These are phyloP conservation scores for Castanea crenata DNA, from an alignment of 306 rosid genomes.

Conservation along the genomic window DNA sequence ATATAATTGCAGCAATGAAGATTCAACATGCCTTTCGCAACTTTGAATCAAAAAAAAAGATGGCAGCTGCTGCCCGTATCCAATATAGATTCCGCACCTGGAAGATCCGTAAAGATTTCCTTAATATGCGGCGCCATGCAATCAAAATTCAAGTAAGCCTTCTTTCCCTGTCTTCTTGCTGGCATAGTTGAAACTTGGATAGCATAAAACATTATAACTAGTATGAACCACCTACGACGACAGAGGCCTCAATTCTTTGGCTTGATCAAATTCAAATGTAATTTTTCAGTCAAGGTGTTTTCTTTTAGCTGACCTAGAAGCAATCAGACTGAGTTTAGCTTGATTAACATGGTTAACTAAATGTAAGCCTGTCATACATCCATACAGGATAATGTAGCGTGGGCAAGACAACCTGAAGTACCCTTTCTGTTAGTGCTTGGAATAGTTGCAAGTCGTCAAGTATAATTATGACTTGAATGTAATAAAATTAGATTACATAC, in stretches of 20 bases:
- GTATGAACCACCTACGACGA: not conserved
- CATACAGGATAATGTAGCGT: not conserved
- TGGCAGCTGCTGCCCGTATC: conserved; percentile 83
- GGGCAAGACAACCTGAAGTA: not conserved
- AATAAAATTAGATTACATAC: not conserved
- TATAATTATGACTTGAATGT: not conserved
- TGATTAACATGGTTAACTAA: not conserved
- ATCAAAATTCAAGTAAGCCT: conserved; percentile 83
- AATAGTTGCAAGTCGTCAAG: not conserved
- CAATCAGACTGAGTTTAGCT: not conserved
- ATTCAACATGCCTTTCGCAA: conserved; percentile 92
- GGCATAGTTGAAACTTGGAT: not conserved
- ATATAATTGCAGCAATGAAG: conserved; percentile 88
- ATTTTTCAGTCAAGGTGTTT: not conserved
- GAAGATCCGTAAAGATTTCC: conserved; percentile 81
- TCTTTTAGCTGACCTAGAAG: not conserved
- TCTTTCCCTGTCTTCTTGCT: conserved; percentile 22
- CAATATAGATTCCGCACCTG: conserved; percentile 82
- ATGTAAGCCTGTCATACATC: not conserved
- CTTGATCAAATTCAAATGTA: not conserved
- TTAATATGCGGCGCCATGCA: conserved; percentile 69
- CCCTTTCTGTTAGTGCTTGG: not conserved
- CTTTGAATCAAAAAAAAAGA: conserved; percentile 51
- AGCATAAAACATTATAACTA: not conserved
- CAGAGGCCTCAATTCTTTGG: not conserved